Percentiles rank a stretch among this genome's conserved stretches.
phyloP scores from a whole-genome alignment of 2,329 filamentous ascomycete genomes.

The Penicillium aurantiogriseum region DNA sequence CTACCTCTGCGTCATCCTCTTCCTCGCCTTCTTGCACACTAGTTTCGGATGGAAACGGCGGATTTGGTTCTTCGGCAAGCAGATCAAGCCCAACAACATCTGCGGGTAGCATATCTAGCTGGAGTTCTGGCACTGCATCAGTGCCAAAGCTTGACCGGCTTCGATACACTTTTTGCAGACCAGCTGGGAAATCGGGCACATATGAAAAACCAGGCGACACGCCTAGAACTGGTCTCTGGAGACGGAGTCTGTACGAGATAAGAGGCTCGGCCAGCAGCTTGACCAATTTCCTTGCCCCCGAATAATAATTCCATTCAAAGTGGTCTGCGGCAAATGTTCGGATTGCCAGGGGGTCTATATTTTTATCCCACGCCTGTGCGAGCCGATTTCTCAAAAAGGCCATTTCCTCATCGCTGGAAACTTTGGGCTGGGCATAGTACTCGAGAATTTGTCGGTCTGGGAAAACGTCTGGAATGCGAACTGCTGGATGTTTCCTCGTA shows the following conservation, averaged over 20 bases:
- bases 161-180: slow-evolving; percentile 67
- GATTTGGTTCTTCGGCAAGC: slow-evolving; percentile 66
- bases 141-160: slow-evolving; percentile 69
- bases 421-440: slow-evolving; percentile 84
- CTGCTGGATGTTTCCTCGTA: slow-evolving; percentile 67
- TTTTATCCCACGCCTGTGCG: slow-evolving; percentile 55
- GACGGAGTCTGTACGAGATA: slow-evolving; percentile 59
- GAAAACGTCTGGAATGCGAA: slow-evolving; percentile 76
- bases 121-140: slow-evolving; percentile 72
- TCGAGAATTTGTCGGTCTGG: slow-evolving; percentile 75
- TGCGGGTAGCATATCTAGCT: slow-evolving; percentile 73
- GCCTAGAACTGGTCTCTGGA: slow-evolving; percentile 39
- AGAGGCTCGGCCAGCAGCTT: slow-evolving; percentile 75
- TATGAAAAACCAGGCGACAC: slow-evolving; percentile 26
- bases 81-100: slow-evolving; percentile 77
- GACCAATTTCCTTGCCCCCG: slow-evolving; percentile 81
- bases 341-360: slow-evolving; percentile 65
- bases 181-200: slow-evolving; percentile 46
- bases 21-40: slow-evolving; percentile 31
- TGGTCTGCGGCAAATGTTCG: slow-evolving; percentile 73
- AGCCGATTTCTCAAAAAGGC: slow-evolving; percentile 54
- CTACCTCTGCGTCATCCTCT: slow-evolving; percentile 32
- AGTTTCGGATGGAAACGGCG: slow-evolving; percentile 39
- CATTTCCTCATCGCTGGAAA: slow-evolving; percentile 64
- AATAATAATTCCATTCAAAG: slow-evolving; percentile 80